Percentiles rank a stretch among this genome's conserved stretches.
Conservation (phyloP, 805 yeast genomes). For the Metschnikowia continentalis region DNA sequence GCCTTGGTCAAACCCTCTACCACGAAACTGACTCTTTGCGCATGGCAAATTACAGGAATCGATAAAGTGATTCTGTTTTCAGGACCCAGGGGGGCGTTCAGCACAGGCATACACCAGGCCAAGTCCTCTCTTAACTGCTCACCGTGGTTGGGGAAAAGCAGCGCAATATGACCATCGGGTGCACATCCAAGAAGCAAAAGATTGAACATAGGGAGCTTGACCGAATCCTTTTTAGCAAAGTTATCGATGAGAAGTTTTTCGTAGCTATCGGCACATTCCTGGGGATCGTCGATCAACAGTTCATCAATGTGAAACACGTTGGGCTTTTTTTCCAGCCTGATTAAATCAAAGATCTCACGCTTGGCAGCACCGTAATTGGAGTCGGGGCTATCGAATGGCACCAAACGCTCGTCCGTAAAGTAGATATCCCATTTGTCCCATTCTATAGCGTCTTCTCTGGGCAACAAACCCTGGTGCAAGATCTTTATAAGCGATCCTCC, state of each 20-base stretch:
- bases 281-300: conserved; percentile 67
- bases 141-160: conserved; percentile 86
- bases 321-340: conserved; percentile 56
- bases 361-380: conserved; percentile 90
- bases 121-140: conserved; percentile 81
- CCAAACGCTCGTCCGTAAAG: conserved; percentile 94
- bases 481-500: conserved; percentile 93
- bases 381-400: conserved; percentile 76
- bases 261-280: conserved; percentile 90
- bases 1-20: conserved; percentile 97
- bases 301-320: conserved; percentile 82
- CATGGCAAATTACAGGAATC: conserved; percentile 91
- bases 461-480: conserved; percentile 77
- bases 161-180: conserved; percentile 97
- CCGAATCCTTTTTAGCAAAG: conserved; percentile 95
- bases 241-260: conserved; percentile 82
- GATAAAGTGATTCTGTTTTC: conserved; percentile 81
- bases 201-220: conserved; percentile 92
- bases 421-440: conserved; percentile 96
- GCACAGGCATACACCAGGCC: conserved; percentile 95
- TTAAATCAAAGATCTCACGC: conserved; percentile 69
- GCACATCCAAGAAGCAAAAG: conserved; percentile 91
- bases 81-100: conserved; percentile 88
- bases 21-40: conserved; percentile 88
- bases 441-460: conserved; percentile 64